A percentile compares a stretch with the other conserved stretches of the same genome.
Conservation (phyloP, 73 alveolate genomes). For the Uronychia setigera region DNA sequence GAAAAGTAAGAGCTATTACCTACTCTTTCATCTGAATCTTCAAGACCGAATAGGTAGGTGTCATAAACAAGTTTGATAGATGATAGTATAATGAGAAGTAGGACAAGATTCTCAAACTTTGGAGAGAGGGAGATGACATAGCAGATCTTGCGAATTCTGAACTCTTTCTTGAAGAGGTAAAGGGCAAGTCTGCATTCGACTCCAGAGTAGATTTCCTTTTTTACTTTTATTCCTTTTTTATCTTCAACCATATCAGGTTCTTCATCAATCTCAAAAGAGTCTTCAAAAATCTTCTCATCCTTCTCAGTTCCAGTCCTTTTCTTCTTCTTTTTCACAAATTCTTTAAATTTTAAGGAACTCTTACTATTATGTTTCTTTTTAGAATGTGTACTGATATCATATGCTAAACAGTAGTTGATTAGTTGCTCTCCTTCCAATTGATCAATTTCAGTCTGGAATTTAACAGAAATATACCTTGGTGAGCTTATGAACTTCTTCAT, state of each 20-base stretch:
- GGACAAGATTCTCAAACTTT: constrained; percentile 73
- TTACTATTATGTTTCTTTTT: background rate
- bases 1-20: too few relatives aligned
- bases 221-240: constrained; percentile 4
- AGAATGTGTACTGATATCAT: background rate
- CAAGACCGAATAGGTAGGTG: constrained; percentile 67
- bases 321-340: constrained; percentile 22
- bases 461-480: too few relatives aligned
- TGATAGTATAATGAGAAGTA: constrained; percentile 77
- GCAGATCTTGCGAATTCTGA: constrained; percentile 60
- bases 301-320: background rate
- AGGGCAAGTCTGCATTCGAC: constrained; percentile 80
- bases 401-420: constrained; percentile 3
- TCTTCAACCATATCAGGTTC: constrained; percentile 3
- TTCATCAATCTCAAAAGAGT: constrained; percentile 28
- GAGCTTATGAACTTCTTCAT: constrained; percentile 49
- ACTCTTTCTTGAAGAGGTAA: constrained; percentile 74
- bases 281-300: constrained; percentile 25
- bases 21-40: constrained; percentile 19
- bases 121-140: constrained; percentile 1
- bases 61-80: constrained; percentile 84
- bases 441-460: too few relatives aligned
- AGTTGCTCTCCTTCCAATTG: constrained; percentile 36
- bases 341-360: constrained; percentile 5
- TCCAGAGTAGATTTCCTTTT: constrained; percentile 66